Evolutionary conservation across 2,329 filamentous ascomycete species (phyloP).

Genomic region (Epichloe elymi): DNA sequence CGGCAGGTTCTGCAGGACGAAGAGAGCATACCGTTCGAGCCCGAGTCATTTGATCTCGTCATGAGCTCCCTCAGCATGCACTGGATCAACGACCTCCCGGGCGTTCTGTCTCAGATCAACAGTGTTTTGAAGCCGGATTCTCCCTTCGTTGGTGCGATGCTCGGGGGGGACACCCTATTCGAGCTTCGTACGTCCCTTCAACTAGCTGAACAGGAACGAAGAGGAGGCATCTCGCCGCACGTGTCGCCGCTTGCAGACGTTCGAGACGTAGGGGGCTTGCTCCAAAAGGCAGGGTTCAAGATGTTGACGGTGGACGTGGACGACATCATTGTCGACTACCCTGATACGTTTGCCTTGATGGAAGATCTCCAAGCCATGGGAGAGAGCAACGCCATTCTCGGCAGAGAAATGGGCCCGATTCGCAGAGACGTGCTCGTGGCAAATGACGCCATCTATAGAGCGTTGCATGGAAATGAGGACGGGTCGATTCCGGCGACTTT

Average conservation of each 20-base stretch:
- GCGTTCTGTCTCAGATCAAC: constrained; percentile 73
- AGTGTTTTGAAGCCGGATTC: constrained; percentile 75
- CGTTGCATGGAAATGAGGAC: constrained; percentile 72
- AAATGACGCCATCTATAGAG: constrained; percentile 75
- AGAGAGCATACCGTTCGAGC: constrained; percentile 62
- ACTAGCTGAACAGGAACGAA: constrained; percentile 77
- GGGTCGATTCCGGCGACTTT: constrained; percentile 79
- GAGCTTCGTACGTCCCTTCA: constrained; percentile 90
- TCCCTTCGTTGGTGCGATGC: constrained; percentile 91
- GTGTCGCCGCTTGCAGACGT: constrained; percentile 89
- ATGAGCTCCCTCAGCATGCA: constrained; percentile 82
- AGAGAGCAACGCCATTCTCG: constrained; percentile 77
- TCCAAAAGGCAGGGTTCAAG: constrained; percentile 83
- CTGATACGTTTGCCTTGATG: constrained; percentile 82
- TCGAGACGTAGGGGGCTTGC: constrained; percentile 79
- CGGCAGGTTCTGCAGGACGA: constrained; percentile 63
- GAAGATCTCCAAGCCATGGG: constrained; percentile 92
- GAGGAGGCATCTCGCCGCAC: constrained; percentile 83
- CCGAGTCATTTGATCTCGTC: constrained; percentile 75
- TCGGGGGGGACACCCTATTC: constrained; percentile 80
- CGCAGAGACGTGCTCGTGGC: constrained; percentile 75
- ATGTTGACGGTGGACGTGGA: constrained; percentile 95
- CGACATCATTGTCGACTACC: constrained; percentile 92
- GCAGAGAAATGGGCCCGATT: constrained; percentile 69
- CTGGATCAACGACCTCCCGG: constrained; percentile 95